phyloP scores from a whole-genome alignment of 1,284 basidiomycete species.

The Cutaneotrichosporon sp. region DNA sequence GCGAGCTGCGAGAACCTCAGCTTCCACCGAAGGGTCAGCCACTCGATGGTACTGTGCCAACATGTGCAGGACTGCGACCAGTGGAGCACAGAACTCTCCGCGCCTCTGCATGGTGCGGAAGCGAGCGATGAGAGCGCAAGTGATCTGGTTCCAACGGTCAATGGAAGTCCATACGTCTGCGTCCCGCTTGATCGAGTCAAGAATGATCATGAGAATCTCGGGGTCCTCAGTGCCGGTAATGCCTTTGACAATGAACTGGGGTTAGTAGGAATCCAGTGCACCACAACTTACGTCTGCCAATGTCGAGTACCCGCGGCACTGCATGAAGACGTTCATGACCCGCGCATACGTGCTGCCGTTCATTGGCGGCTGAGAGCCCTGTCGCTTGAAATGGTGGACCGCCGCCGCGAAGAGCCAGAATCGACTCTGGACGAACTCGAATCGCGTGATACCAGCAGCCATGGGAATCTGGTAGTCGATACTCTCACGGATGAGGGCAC shows the following conservation, averaged over 20 bases:
- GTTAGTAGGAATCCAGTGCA: conserved; percentile 9
- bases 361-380: conserved; percentile 29
- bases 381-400: conserved; percentile 24
- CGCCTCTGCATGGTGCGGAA: conserved; percentile 27
- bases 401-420: conserved; percentile 38
- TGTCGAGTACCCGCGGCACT: conserved; percentile 36
- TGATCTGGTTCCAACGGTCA: conserved; percentile 39
- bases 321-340: conserved; percentile 36
- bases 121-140: conserved; percentile 35
- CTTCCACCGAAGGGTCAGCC: conserved; percentile 25
- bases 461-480: conserved; percentile 33
- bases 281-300: conserved; percentile 31
- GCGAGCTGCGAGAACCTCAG: conserved; percentile 27
- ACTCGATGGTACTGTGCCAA: conserved; percentile 30
- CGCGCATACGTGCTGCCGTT: conserved; percentile 38
- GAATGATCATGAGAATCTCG: conserved; percentile 35
- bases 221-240: conserved; percentile 33
- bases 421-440: conserved; percentile 37
- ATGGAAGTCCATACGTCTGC: conserved; percentile 45
- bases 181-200: conserved; percentile 38
- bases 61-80: conserved; percentile 26
- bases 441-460: conserved; percentile 26
- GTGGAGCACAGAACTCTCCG: conserved; percentile 24
- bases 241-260: conserved; percentile 32
- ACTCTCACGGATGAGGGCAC: conserved; percentile 23